Evolutionary conservation across 305 asterid species (phyloP), one percentile per base, ranked within the genome.

Genomic region (Fraxinus dipetala): DNA sequence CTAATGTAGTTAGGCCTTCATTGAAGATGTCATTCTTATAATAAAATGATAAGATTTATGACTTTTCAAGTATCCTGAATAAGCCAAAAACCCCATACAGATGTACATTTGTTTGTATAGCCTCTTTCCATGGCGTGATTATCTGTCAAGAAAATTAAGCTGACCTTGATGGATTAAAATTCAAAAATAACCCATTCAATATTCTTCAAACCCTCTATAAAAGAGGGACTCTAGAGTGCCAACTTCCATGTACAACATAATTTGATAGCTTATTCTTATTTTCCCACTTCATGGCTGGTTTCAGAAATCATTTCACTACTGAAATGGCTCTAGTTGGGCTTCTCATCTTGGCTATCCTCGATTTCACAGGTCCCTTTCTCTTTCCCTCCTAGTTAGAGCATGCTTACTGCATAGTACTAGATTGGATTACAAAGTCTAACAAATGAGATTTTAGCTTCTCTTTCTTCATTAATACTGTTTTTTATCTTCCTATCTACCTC

Each of bases 301-400:
- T 59, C 77, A 70, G 78, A 34, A 51, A 75, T 75, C 79, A 51
- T 34, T 65, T 75, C 73, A 30, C 20, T 28, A 67, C 83, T 35
- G 31, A 82, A 59, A 75, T 79, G 83, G 0, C 83, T 81, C 80
- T 90, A 2, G 56, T 88, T 79, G 87, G 85, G 20, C 85, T 88
- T 78, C 87, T 90, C 43, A 26, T 88, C 2, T 73, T 88, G 67
- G 81, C 87, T 61, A 43, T 84, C 69, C 63, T 86, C 8, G 91
- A 90, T 79, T 67, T 67, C 20, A 45, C 14, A 67, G 43, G 38
- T 79, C n/a, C 30, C 2, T 67, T 2, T 69, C 72, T 8, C 72
- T 24, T 63, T 11, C 34, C 72, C 31, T 63, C 31, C 26, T 24
- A 43, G 3, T 2, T 43, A 24, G 7, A 24, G n/a, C 72, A 24